Evolutionary conservation across 495 filamentous ascomycete species (phyloP), one percentile per base, ranked within the genome.

Genomic region (Neurospora hispaniola): DNA sequence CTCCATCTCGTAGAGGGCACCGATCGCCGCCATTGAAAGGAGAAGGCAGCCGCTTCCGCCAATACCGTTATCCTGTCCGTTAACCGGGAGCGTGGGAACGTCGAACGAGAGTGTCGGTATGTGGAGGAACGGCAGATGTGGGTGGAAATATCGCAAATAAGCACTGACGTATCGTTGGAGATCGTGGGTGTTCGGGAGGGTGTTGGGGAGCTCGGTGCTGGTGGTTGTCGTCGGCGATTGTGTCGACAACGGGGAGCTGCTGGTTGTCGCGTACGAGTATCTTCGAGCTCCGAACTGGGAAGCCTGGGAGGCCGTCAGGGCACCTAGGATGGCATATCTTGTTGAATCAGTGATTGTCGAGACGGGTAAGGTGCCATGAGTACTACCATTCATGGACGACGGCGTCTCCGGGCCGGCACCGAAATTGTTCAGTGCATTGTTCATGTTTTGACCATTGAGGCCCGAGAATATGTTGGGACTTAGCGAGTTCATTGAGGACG

Each of bases 21-120:
- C 96, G 76, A 98, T 96, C 70, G 96, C 93, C 70, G 96, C 93
- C 90, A 98, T 99, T 9, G 94, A 96, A 20, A 99, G 86, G 71
- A 98, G 91, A 73, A 99, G 84, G 78, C 93, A 97, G 69, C 95
- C 96, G 68, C 91, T 93, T 44, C 95, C 95, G 59, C 93, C 93
- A 70, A 89, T 84, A 71, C 92, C 88, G 70, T 89, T 89, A 43
- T 87, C 85, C 72, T 89, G 89, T 75, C 88, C 88, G 74, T 87
- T 86, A 70, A 84, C 83, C 40, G 89, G 87, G 75, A 88, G 91
- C 59, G 91, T 86, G 31, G 91, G 87, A 18, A 90, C 87, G 78
- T 97, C 93, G 83, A 99, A 97, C 43, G 94, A 92, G 69, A 99
- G 87, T 38, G 96, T 97, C 59, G 96, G 91, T 72, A 97, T 88